These are phyloP conservation scores for Thermothielavioides terrestris DNA, from an alignment of 495 filamentous ascomycete species.

Conservation along the genomic window DNA sequence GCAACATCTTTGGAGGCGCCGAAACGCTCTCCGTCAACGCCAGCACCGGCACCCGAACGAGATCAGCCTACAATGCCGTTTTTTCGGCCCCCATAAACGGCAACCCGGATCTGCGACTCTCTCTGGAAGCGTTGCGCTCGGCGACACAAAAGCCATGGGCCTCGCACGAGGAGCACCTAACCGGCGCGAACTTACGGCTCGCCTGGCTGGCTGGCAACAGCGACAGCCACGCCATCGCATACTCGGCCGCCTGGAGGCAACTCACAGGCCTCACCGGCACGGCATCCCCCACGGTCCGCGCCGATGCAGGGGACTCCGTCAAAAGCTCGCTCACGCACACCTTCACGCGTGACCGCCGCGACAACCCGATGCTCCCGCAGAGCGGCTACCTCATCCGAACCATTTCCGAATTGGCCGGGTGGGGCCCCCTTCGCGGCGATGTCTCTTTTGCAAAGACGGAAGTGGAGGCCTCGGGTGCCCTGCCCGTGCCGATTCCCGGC, in stretches of 20 bases:
- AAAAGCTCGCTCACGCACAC: conserved; percentile 80
- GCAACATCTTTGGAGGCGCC: conserved; percentile 92
- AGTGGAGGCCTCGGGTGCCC: conserved; percentile 64
- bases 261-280: conserved; percentile 63
- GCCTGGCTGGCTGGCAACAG: conserved; percentile 55
- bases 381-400: conserved; percentile 70
- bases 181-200: conserved; percentile 67
- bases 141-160: conserved; percentile 82
- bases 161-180: conserved; percentile 84
- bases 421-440: conserved; percentile 76
- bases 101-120: conserved; percentile 68
- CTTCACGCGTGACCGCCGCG: conserved; percentile 68
- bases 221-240: conserved; percentile 65
- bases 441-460: conserved; percentile 86
- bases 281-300: conserved; percentile 71
- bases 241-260: conserved; percentile 79
- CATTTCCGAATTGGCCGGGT: conserved; percentile 74
- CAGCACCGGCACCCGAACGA: conserved; percentile 76
- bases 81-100: conserved; percentile 71
- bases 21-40: conserved; percentile 78
- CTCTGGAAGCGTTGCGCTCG: conserved; percentile 69
- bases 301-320: conserved; percentile 81
- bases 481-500: conserved; percentile 62
- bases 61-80: conserved; percentile 75
- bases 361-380: conserved; percentile 74